Base-by-base conservation (phyloP, 1,284 basidiomycete genomes). In the Ustilago tritici region DNA sequence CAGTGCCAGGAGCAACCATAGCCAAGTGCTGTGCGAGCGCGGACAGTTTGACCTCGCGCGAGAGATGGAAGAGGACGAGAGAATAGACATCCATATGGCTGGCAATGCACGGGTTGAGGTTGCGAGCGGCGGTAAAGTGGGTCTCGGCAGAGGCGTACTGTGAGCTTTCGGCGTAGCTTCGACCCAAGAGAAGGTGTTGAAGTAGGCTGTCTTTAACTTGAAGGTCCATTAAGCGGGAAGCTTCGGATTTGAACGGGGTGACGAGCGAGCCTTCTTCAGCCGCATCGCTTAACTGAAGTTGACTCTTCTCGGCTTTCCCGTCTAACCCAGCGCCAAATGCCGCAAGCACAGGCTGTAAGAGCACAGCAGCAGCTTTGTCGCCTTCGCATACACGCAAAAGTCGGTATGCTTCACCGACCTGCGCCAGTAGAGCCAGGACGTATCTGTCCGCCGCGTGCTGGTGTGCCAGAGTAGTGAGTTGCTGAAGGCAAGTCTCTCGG, bases 31-130 rank as follows among this genome's bases (percentile, higher is more conserved):
- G 82, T 4, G 82, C 83, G 6, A 86, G 73, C 1, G 76, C 73
- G 15, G 82, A 79, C 3, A 86, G 77, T 47, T 69, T 71, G 41
- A 82, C 82, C 52, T 86, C 84, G 63, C 84, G 79, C n/a, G 84
- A 79, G 35, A 86, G 77, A 56, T 86, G 84, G 66, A 82, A 86
- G 32, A 85, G 82, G n/a, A 82, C 80, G 15, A 84, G 76, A 14
- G 81, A 82, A 65, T 70, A 85, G 54, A 85, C 75, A 67, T 85
- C 84, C 83, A 84, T 84, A 65, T 82, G 81, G 17, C 70, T 52
- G 3, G 74, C 60, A 12, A 78, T 54, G 65, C 46, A 76, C 3
- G 83, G 83, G 47, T 82, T 79, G 17, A 65, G 62, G 34, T 65
- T 70, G 32, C 78, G 75, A 3, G 70, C 76, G 5, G 61, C 53